phyloP scores from a whole-genome alignment of 2,329 filamentous ascomycete genomes.

The Tympanopsis confertula region DNA sequence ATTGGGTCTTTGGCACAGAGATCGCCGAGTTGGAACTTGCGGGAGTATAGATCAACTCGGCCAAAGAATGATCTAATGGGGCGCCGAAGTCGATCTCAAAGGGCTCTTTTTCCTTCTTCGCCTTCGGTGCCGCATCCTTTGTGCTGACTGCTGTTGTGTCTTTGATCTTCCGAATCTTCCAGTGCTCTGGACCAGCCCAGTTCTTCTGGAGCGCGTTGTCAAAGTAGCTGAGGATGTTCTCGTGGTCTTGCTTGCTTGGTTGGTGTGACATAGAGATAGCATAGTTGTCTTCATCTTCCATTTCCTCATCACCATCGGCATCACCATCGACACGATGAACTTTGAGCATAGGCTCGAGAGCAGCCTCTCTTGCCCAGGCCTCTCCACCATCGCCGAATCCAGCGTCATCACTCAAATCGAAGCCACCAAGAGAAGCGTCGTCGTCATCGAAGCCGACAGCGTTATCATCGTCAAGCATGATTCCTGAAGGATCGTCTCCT shows the following conservation, averaged over 20 bases:
- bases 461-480: constrained; percentile 80
- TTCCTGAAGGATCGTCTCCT: constrained; percentile 60
- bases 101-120: constrained; percentile 87
- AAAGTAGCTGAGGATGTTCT: constrained; percentile 96
- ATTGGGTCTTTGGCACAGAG: constrained; percentile 81
- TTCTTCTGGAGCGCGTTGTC: constrained; percentile 94
- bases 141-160: constrained; percentile 41
- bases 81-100: constrained; percentile 87
- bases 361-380: constrained; percentile 85
- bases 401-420: constrained; percentile 58
- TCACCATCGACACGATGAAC: constrained; percentile 55
- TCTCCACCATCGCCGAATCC: constrained; percentile 94
- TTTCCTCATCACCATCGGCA: constrained; percentile 39
- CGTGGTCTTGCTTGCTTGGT: constrained; percentile 63
- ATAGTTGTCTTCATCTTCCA: constrained; percentile 61
- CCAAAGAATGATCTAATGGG: constrained; percentile 58
- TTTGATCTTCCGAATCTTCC: constrained; percentile 92
- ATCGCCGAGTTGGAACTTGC: constrained; percentile 73
- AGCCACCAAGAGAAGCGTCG: constrained; percentile 61
- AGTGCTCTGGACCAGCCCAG: constrained; percentile 96
- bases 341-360: constrained; percentile 73
- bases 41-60: constrained; percentile 70
- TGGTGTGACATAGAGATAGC: constrained; percentile 65
- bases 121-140: constrained; percentile 43
- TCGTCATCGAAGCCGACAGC: constrained; percentile 73